Conservation (phyloP, 2,329 filamentous ascomycete genomes). For the Hypoxylon sp. region DNA sequence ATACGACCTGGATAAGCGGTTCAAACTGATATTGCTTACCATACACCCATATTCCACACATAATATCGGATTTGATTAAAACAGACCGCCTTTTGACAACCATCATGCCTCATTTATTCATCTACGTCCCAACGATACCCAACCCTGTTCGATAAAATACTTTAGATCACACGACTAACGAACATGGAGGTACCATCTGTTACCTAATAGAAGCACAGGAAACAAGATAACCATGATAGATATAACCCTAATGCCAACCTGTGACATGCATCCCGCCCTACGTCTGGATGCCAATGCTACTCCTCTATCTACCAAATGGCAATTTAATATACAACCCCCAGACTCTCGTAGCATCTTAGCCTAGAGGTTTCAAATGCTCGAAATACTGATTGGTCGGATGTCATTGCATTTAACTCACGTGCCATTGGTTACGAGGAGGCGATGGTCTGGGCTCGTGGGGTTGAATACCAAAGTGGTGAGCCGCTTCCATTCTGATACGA, state of each 20-base stretch:
- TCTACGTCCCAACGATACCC: slow-evolving; percentile 29
- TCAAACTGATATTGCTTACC: slow-evolving; percentile 36
- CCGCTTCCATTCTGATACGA: slow-evolving; percentile 3
- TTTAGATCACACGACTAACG: slow-evolving; percentile 21
- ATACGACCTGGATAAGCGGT: slow-evolving; percentile 21
- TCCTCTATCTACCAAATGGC: slow-evolving; percentile 13
- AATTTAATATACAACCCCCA: slow-evolving; percentile 22
- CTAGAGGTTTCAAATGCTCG: slow-evolving; percentile 11
- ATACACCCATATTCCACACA: slow-evolving; percentile 24
- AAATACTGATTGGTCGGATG: slow-evolving; percentile 12
- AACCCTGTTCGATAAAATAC: slow-evolving; percentile 19
- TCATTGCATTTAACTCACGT: slow-evolving; percentile 10
- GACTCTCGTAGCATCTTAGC: slow-evolving; percentile 8
- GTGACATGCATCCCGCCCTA: slow-evolving; percentile 31
- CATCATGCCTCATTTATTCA: slow-evolving; percentile 18
- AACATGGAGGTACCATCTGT: slow-evolving; percentile 18
- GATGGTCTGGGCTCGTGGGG: slow-evolving; percentile 2
- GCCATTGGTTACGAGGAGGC: slow-evolving; percentile 10
- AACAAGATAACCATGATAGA: slow-evolving; percentile 19
- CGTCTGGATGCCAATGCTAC: slow-evolving; percentile 8
- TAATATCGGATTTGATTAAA: slow-evolving; percentile 38
- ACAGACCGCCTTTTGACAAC: slow-evolving; percentile 38
- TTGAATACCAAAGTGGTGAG: slow-evolving; percentile 11
- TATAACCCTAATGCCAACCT: slow-evolving; percentile 8
- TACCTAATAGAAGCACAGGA: slow-evolving; percentile 9